Base-by-base conservation (phyloP, 108 stramenopile genomes). In the Pseudonitzschia multistriata region DNA sequence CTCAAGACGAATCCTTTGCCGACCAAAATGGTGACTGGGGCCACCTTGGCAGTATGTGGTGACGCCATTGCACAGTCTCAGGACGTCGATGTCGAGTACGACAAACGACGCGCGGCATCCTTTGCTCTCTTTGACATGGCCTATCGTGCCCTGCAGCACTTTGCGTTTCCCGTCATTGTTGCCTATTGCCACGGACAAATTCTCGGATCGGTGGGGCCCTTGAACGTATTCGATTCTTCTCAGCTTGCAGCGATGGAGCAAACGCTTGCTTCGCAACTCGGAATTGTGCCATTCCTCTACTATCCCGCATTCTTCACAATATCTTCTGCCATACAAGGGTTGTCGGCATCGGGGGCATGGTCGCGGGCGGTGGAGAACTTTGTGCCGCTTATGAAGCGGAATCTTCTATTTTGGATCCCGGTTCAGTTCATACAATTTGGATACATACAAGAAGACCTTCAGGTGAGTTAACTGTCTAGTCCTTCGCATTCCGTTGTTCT, bases 11-110 rank as follows among this genome's bases (percentile, higher is more conserved):
- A 90, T 72, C 89, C 89, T 0, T 63, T 90, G 5, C 66, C 65
- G 19, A 90, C 89, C 40, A 90, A 90, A 75, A 85, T 90, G 81
- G 24, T 81, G 19, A 90, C 89, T 0, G 89, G 89, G 15, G 84
- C 77, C 3, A 69, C 68, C 40, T 61, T 88, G 21, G 87, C 87
- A 0, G 69, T 74, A 1, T 71, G 66, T 13, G 87, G 87, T 2
- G 87, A 88, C 66, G 82, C 84, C 27, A 78, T 88, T 63, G 87
- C 87, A 13, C 87, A 88, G 66, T 70, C 72, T 19, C 15, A 78
- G 40, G 78, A 85, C 30, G 62, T 71, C 0, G 73, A 75, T 21
- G 30, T 3, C 14, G 47, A 33, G 14, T 85, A 88, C 71, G 80
- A 88, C 52, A 54, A 50, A 37, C 36, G 56, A 17, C 79, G 87